Conservation (phyloP, 768 basidiomycete genomes). For the Calvatia gigantea region DNA sequence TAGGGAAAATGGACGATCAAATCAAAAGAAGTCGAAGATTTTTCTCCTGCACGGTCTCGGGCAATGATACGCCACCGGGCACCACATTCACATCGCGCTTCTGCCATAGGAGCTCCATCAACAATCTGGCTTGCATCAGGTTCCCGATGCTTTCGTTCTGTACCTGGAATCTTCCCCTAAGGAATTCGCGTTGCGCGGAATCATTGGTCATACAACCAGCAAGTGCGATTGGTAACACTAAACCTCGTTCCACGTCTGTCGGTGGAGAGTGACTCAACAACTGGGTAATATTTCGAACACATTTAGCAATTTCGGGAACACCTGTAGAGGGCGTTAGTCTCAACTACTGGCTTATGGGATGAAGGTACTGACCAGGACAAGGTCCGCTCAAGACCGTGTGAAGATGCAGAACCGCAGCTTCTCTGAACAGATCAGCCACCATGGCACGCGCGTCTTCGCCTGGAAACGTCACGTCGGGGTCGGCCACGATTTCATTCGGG, state of each 20-base stretch:
- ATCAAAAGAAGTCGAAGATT: conserved; percentile 48
- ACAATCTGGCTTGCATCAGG: conserved; percentile 48
- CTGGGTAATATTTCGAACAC: conserved; percentile 52
- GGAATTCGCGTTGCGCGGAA: conserved; percentile 49
- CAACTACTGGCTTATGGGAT: not conserved
- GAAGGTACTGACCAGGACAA: conserved; percentile 53
- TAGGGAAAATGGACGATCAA: conserved; percentile 22
- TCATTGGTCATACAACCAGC: conserved; percentile 74
- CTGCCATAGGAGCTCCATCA: conserved; percentile 72
- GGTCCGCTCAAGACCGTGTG: conserved; percentile 68
- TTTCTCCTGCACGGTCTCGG: conserved; percentile 53
- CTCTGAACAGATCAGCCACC: conserved; percentile 58
- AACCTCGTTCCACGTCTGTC: conserved; percentile 59
- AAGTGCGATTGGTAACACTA: conserved; percentile 73
- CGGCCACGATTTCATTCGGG: conserved; percentile 25
- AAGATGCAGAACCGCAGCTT: conserved; percentile 63
- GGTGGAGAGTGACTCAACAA: conserved; percentile 52
- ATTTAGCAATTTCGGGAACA: conserved; percentile 65
- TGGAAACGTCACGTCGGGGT: conserved; percentile 25
- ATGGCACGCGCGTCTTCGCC: conserved; percentile 44
- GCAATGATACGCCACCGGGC: conserved; percentile 43
- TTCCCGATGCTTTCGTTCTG: conserved; percentile 61
- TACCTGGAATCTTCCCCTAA: conserved; percentile 52
- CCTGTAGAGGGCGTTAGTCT: conserved; percentile 34
- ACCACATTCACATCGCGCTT: conserved; percentile 43